phyloP scores from a whole-genome alignment of 2,329 filamentous ascomycete genomes.

The Incumbomyces lentus region DNA sequence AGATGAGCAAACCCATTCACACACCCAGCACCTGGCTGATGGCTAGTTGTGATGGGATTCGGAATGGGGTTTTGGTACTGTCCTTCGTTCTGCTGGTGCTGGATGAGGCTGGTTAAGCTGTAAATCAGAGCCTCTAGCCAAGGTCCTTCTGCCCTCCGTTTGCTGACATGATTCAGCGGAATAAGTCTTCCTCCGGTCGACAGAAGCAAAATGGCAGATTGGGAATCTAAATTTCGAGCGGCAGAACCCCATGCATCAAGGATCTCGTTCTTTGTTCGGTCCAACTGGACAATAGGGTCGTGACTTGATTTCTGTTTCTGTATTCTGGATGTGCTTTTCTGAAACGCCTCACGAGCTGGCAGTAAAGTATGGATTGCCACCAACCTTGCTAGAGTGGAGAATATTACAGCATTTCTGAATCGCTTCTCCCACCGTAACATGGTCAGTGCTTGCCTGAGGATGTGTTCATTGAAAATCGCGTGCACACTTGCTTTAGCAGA shows the following conservation, averaged over 20 bases:
- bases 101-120: slow-evolving; percentile 23
- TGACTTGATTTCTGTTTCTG: slow-evolving; percentile 10
- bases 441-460: not conserved
- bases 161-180: slow-evolving; percentile 32
- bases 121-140: slow-evolving; percentile 43
- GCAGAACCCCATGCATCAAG: not conserved
- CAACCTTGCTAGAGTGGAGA: slow-evolving; percentile 20
- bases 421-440: not conserved
- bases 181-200: slow-evolving; percentile 30
- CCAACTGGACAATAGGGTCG: not conserved
- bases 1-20: no score
- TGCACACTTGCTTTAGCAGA: not conserved
- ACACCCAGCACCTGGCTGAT: no score
- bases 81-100: no score
- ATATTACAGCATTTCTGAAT: not conserved
- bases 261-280: not conserved
- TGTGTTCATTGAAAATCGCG: not conserved
- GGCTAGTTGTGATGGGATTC: no score
- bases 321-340: slow-evolving; percentile 21
- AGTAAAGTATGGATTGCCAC: slow-evolving; percentile 34
- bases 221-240: slow-evolving; percentile 27
- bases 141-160: slow-evolving; percentile 35
- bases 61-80: no score
- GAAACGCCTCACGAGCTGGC: slow-evolving; percentile 29
- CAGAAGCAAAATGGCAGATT: slow-evolving; percentile 27